These are phyloP conservation scores for Abelmoschus esculentus DNA, from an alignment of 345 rosid species.

Conservation along the genomic window DNA sequence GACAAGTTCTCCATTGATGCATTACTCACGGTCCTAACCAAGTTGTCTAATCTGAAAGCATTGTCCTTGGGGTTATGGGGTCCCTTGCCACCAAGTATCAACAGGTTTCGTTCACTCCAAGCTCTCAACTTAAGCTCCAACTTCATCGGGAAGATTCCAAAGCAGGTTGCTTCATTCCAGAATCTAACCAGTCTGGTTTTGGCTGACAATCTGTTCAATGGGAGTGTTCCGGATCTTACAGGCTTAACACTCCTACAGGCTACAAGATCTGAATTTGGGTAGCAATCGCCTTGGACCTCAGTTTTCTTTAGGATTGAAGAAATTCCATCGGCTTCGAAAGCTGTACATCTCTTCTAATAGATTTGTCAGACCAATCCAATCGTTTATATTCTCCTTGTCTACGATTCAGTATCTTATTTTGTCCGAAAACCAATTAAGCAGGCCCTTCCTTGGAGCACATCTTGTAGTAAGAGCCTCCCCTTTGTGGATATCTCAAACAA, in stretches of 20 bases:
- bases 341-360: constrained; percentile 56
- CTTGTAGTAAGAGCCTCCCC: constrained; percentile 44
- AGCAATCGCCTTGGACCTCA: constrained; percentile 54
- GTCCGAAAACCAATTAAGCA: constrained; percentile 51
- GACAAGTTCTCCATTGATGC: constrained; percentile 48
- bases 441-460: constrained; percentile 39
- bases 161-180: constrained; percentile 38
- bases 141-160: constrained; percentile 60
- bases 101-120: constrained; percentile 45
- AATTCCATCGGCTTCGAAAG: constrained; percentile 35
- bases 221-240: constrained; percentile 55
- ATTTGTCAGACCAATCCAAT: constrained; percentile 48
- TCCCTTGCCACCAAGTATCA: constrained; percentile 47
- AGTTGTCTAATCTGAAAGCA: constrained; percentile 49
- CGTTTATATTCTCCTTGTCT: constrained; percentile 47
- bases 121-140: constrained; percentile 64
- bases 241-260: constrained; percentile 25
- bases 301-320: constrained; percentile 43
- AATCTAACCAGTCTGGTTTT: constrained; percentile 52
- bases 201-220: constrained; percentile 51
- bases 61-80: constrained; percentile 78
- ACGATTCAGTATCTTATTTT: constrained; percentile 53
- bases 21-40: constrained; percentile 57
- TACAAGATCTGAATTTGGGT: constrained; percentile 44
- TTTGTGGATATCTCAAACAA: constrained; percentile 63